phyloP scores from a whole-genome alignment of 2,329 filamentous ascomycete species.

The Diaporthe sp. region DNA sequence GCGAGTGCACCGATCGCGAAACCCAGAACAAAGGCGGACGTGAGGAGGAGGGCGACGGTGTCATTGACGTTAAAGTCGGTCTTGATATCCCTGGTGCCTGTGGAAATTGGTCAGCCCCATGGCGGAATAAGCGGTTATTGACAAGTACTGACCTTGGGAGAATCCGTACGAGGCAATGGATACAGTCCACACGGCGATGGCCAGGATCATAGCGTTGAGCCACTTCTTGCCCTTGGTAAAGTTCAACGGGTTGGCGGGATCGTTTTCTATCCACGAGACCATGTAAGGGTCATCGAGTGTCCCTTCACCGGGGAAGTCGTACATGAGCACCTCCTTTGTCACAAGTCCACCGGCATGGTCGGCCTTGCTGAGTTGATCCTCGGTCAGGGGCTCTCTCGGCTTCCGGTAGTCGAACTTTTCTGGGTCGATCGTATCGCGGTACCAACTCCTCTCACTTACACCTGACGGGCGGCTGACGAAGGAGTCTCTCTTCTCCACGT shows the following conservation, averaged over 20 bases:
- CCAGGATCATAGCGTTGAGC: slow-evolving; percentile 54
- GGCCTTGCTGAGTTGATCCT: slow-evolving; percentile 40
- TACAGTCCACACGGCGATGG: slow-evolving; percentile 57
- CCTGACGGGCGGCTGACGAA: slow-evolving; percentile 37
- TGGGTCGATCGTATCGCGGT: slow-evolving; percentile 38
- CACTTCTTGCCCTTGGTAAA: slow-evolving; percentile 56
- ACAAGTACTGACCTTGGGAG: slow-evolving; percentile 45
- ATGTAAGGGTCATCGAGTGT: slow-evolving; percentile 59
- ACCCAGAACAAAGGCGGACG: slow-evolving; percentile 46
- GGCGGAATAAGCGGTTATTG: too few relatives aligned
- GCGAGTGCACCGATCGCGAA: slow-evolving; percentile 43
- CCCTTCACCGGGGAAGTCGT: slow-evolving; percentile 56
- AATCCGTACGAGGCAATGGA: slow-evolving; percentile 58
- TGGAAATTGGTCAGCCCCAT: not conserved
- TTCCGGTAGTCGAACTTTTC: slow-evolving; percentile 40
- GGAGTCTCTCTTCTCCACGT: slow-evolving; percentile 42
- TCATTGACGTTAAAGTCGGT: slow-evolving; percentile 53
- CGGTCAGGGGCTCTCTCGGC: slow-evolving; percentile 40
- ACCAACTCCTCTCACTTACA: slow-evolving; percentile 38
- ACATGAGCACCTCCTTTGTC: slow-evolving; percentile 48
- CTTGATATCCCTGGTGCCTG: slow-evolving; percentile 54
- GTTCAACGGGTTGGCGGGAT: slow-evolving; percentile 59
- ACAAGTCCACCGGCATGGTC: slow-evolving; percentile 40
- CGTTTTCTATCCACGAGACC: slow-evolving; percentile 61
- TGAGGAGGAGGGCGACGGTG: slow-evolving; percentile 54